Evolutionary conservation across 1,139 yeast species (phyloP), one percentile per base, ranked within the genome.

Genomic region (Dujonia santamariae): DNA sequence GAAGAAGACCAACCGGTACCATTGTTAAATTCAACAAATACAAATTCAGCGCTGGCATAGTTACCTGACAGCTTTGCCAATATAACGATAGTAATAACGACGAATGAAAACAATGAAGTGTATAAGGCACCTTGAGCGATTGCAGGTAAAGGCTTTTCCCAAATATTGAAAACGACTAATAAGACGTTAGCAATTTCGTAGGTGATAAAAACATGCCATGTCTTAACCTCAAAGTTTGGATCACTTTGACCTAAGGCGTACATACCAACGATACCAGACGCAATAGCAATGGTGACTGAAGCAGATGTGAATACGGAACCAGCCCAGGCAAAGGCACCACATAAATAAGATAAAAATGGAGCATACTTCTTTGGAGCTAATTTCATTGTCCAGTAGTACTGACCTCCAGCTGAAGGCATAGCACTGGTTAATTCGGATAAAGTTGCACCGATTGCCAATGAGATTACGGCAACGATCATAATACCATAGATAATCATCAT

Each of bases 381-480:
- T 38, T 72, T 70, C 44, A 72, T 59, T n/a, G 80, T 69, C 83
- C 83, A 77, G 51, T 70, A 77, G 46, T 76, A 78, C 54, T 78
- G 85, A 24, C 84, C 85, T 34, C 84, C 84, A 4, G 84, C 79
- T 40, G 77, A 76, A 1, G 84, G 84, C 46, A 65, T 75, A 6
- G 81, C 80, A 18, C 77, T 69, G 4, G 76, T 60, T 40, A 76
- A 52, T 49, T 76, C 82, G 15, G 78, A 69, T 29, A 77, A 56
- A 1, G 80, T 70, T 29, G 67, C 61, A 30, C 78, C 82, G 32
- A 76, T 63, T 45, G 75, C 67, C 16, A 64, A 46, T 1, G 81
- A 72, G 11, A 77, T 52, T 38, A 52, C 48, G 0, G 80, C 75
- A 35, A 76, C 62, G 42, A 76, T 74, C 16, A 75, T 54, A 42